Percentiles rank a stretch among this genome's conserved stretches.
Conservation (phyloP, 352 stramenopile species). For the Globisporangium nodosum region DNA sequence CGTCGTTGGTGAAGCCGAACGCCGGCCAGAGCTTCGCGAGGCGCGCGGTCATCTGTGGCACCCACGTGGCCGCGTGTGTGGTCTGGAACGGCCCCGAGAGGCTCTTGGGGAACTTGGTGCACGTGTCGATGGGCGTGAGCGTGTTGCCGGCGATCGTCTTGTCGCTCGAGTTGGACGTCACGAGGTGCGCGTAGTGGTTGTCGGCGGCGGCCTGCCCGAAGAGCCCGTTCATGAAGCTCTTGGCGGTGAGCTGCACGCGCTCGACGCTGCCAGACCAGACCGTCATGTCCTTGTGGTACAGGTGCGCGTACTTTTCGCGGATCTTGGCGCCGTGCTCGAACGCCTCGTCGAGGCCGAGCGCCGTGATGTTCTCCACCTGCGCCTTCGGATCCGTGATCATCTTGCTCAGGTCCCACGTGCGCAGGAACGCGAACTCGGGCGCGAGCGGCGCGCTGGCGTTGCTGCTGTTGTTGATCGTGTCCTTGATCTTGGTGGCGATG, state of each 20-base stretch:
- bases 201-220: slow-evolving; percentile 22
- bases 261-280: slow-evolving; percentile 43
- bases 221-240: slow-evolving; percentile 47
- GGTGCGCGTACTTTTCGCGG: slow-evolving; percentile 29
- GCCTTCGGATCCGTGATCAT: slow-evolving; percentile 25
- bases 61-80: slow-evolving; percentile 7
- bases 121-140: slow-evolving; percentile 48
- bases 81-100: slow-evolving; percentile 15
- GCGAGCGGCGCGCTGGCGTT: slow-evolving; percentile 19
- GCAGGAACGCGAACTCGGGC: slow-evolving; percentile 35
- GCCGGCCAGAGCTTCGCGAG: slow-evolving; percentile 33
- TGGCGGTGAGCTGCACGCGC: slow-evolving; percentile 43
- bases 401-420: slow-evolving; percentile 35
- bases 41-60: slow-evolving; percentile 11
- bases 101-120: slow-evolving; percentile 36
- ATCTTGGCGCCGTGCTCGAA: slow-evolving; percentile 33
- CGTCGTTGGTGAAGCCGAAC: slow-evolving; percentile 29
- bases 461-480: slow-evolving; percentile 17
- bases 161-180: slow-evolving; percentile 31
- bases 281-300: slow-evolving; percentile 35
- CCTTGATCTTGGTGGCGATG: slow-evolving; percentile 23
- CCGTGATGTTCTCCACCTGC: slow-evolving; percentile 54
- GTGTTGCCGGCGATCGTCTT: slow-evolving; percentile 37
- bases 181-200: slow-evolving; percentile 28
- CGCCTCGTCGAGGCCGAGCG: slow-evolving; percentile 34